Base-by-base conservation (phyloP, 2,329 filamentous ascomycete genomes). In the Coniella vitis region DNA sequence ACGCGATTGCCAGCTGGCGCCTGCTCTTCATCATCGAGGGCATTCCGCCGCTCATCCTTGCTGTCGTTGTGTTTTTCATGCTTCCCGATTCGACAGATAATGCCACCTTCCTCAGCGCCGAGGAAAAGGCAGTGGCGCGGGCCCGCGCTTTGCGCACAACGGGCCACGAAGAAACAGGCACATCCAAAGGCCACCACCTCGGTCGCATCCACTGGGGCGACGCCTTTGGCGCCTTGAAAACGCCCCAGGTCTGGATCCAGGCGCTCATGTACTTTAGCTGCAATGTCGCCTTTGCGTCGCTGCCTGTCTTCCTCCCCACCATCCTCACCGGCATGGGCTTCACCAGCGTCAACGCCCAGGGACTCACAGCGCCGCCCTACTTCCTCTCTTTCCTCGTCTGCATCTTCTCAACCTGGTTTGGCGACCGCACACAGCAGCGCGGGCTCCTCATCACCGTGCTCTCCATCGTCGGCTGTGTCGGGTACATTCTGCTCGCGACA, bases 291-390 rank as follows among this genome's bases (percentile, higher is more conserved):
- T 86, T 82, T 62, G 76, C 78, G 5, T 81, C 77, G 2, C 69
- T 85, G 4, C 79, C 82, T 0, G 78, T 83, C 2, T 86, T 84
- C 57, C 69, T 85, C 2, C 81, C 81, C 0, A 76, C 78, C 2
- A 81, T 85, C 54, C 67, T 85, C 13, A 65, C 72, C 42, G 70
- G 77, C 47, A 86, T 89, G 80, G 84, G 85, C 9, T 88, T 83
- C 64, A 76, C 74, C 0, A 68, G 74, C 13, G 74, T 87, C 52
- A 71, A 81, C 50, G 81, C 86, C 0, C 85, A 90, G 64, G 86
- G 84, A 1, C 73, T 90, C 12, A 83, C 83, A 1, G 83, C 84
- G 0, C 84, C 84, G 1, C 83, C 84, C 0, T 87, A 84, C 62
- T 79, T 88, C 56, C 63, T 85, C 14, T 75, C 83, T 1, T 87